Base-by-base conservation (phyloP, 805 yeast species). In the Lipomyces yamanashiensis region DNA sequence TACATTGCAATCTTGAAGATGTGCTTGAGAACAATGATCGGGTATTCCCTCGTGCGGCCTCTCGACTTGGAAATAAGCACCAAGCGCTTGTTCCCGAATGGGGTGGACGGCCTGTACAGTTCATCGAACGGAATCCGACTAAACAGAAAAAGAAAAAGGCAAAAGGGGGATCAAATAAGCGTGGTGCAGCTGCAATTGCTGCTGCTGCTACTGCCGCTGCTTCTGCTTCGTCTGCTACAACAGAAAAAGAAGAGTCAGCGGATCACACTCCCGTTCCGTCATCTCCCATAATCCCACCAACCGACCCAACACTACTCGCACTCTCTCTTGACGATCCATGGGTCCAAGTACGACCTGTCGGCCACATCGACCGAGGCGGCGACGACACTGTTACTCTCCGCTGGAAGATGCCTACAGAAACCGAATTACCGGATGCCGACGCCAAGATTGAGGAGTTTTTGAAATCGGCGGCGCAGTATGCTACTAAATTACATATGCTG, bases 281-380 rank as follows among this genome's bases (percentile, higher is more conserved):
- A 85, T 55, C 70, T 71, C 76, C 63, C 77, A 79, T 56, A 59
- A 71, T 0, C 74, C 77, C 19, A 80, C 81, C 0, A 8, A 7
- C 52, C 13, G 54, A 15, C 3, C 39, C 45, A 17, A 34, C 33
- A n/a, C 49, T 21, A 21, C 36, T 41, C 13, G 40, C 77, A 76
- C 54, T 85, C 85, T 52, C 58, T 28, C 45, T 64, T 12, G 45
- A 47, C 34, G 84, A 79, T 60, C 92, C 92, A 0, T 90, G 96
- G 96, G 76, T 90, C 37, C 92, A 88, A 72, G 88, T 87, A 2
- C 78, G 87, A 64, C 96, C 96, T 0, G 79, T 81, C 56, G 96
- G 96, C 0, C 91, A 90, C 74, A 77, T 89, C 7, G 96, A 91
- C 71, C 81, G 98, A 71, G 98, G 98, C 1, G 85, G 84, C 2